These are phyloP conservation scores for Lactarius evosmus DNA, from an alignment of 768 basidiomycete genomes.

Conservation along the genomic window DNA sequence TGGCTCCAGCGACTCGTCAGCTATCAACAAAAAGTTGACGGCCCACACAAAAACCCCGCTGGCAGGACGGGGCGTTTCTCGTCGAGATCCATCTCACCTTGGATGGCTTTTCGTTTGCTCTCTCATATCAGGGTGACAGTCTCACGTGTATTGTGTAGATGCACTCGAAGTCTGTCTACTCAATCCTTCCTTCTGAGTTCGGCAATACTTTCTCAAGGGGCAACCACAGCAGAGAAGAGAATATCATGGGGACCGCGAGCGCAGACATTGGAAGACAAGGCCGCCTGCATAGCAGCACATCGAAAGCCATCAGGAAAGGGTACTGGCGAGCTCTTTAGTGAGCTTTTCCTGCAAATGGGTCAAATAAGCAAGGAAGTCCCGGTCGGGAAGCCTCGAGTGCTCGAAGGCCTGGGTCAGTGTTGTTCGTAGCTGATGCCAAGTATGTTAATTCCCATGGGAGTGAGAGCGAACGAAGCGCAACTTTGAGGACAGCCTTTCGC, in stretches of 20 bases:
- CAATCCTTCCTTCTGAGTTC: neutral
- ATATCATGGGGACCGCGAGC: neutral
- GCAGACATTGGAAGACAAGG: neutral
- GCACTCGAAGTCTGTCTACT: neutral
- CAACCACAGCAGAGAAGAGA: too few relatives aligned
- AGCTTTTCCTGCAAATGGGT: conserved; percentile 68
- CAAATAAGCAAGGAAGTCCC: conserved; percentile 64
- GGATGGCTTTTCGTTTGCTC: neutral
- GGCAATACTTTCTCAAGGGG: neutral
- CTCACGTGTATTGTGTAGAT: neutral
- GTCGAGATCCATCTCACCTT: neutral
- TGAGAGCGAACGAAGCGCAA: neutral
- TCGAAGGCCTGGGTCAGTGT: conserved; percentile 73
- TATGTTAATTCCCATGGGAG: neutral
- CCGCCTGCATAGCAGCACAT: neutral
- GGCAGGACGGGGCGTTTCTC: neutral
- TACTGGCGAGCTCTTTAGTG: conserved; percentile 49
- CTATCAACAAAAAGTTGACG: neutral
- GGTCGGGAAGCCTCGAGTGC: conserved; percentile 69
- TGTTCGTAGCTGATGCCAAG: conserved; percentile 54
- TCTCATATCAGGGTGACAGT: neutral
- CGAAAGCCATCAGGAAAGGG: conserved; percentile 29
- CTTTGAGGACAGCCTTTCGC: conserved; percentile 66
- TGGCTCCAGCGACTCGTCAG: too few relatives aligned
- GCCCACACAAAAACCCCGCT: neutral